These are phyloP conservation scores for Neurospora sp. DNA, from an alignment of 495 filamentous ascomycete species.

Conservation along the genomic window DNA sequence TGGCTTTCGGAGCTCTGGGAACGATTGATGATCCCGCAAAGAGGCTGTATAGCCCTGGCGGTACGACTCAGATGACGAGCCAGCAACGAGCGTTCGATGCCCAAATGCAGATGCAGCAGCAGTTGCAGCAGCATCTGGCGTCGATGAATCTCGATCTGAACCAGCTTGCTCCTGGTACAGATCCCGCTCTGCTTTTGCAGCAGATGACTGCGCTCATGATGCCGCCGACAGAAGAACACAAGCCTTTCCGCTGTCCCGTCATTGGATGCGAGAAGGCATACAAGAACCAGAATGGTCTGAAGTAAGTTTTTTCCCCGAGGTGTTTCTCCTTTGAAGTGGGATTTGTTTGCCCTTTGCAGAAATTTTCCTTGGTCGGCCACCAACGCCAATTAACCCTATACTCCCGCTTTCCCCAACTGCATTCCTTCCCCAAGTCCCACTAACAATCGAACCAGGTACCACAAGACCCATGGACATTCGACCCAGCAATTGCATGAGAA, in stretches of 20 bases:
- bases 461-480: conserved; percentile 83
- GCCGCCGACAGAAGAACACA: conserved; percentile 61
- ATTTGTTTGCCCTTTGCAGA: background rate
- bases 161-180: conserved; percentile 62
- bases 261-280: conserved; percentile 99
- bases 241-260: conserved; percentile 94
- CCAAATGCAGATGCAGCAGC: conserved; percentile 27
- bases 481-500: conserved; percentile 95
- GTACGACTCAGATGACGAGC: conserved; percentile 48
- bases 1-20: conserved; percentile 17
- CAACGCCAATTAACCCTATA: background rate
- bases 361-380: background rate
- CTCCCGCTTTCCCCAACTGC: conserved; percentile 3
- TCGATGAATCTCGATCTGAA: conserved; percentile 56
- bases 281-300: conserved; percentile 98
- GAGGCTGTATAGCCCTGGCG: conserved; percentile 77
- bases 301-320: conserved; percentile 43
- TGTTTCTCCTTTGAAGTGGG: conserved; percentile 1
- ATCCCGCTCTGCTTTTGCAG: conserved; percentile 65
- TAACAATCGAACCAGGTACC: conserved; percentile 45
- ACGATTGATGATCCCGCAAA: conserved; percentile 97
- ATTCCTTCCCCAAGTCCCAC: conserved; percentile 9
- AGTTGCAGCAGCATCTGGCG: conserved; percentile 50
- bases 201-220: conserved; percentile 56
- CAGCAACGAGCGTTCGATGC: conserved; percentile 35